phyloP scores from a whole-genome alignment of 2,329 filamentous ascomycete genomes.

The Ilyonectria mors-panacis region DNA sequence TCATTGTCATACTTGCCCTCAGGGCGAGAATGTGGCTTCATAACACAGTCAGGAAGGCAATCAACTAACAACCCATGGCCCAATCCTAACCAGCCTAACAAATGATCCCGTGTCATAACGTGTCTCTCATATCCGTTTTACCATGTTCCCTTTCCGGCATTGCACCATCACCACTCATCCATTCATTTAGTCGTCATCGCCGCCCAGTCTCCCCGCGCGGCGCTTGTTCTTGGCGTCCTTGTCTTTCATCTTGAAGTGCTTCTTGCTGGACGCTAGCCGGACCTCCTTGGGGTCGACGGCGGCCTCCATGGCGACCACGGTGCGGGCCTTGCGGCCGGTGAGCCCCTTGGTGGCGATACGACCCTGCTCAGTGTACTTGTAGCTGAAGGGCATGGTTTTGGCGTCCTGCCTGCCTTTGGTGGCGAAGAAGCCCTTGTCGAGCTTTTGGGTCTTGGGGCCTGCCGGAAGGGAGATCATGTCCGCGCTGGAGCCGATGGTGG shows the following conservation, averaged over 20 bases:
- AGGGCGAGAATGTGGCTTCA: slow-evolving; percentile 35
- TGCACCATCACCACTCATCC: slow-evolving; percentile 41
- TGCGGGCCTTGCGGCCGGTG: slow-evolving; percentile 85
- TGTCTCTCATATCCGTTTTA: slow-evolving; percentile 57
- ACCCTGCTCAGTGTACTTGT: slow-evolving; percentile 90
- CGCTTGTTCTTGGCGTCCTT: slow-evolving; percentile 70
- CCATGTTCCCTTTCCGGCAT: slow-evolving; percentile 6
- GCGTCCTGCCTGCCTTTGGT: slow-evolving; percentile 75
- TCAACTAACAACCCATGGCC: slow-evolving; percentile 30
- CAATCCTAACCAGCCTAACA: slow-evolving; percentile 38
- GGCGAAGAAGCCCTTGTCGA: slow-evolving; percentile 94
- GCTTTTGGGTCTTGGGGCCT: slow-evolving; percentile 80
- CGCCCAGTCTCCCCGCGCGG: slow-evolving; percentile 37
- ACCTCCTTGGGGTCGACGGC: slow-evolving; percentile 88
- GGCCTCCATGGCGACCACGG: slow-evolving; percentile 86
- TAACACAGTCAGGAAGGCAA: slow-evolving; percentile 31
- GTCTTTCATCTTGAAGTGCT: slow-evolving; percentile 90
- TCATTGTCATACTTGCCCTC: slow-evolving; percentile 38
- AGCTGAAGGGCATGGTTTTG: slow-evolving; percentile 85
- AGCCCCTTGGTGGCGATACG: slow-evolving; percentile 73
- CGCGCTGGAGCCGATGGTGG: slow-evolving; percentile 51
- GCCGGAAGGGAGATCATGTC: slow-evolving; percentile 68
- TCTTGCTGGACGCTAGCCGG: slow-evolving; percentile 79
- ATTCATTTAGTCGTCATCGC: slow-evolving; percentile 49
- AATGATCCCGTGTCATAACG: slow-evolving; percentile 62